These are phyloP conservation scores for Mucor mucedo DNA, from an alignment of 371 early-diverging fungal species.

Conservation along the genomic window DNA sequence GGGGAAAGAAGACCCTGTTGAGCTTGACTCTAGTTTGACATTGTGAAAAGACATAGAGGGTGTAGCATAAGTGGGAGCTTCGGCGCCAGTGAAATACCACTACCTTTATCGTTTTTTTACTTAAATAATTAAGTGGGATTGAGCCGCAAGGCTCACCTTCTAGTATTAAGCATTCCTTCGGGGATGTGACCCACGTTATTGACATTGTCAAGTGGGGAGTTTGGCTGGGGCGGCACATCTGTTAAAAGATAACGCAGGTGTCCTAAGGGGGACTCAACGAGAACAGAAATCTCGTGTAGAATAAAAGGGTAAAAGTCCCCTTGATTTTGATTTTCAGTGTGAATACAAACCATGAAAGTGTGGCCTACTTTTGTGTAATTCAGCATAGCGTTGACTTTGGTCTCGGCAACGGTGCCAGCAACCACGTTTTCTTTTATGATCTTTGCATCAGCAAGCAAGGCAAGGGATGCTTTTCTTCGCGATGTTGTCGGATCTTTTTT, in stretches of 20 bases:
- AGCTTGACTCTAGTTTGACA: constrained; percentile 10
- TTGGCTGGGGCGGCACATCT: constrained; percentile 64
- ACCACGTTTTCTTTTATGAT: background rate
- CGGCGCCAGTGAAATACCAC: constrained; percentile 8
- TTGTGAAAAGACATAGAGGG: constrained; percentile 10
- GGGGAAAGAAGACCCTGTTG: constrained; percentile 8
- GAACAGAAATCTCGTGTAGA: constrained; percentile 55
- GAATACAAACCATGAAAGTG: constrained; percentile 36
- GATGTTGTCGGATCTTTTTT: background rate
- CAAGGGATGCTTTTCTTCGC: background rate
- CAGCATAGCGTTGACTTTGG: background rate
- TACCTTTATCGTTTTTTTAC: constrained; percentile 4
- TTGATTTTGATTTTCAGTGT: constrained; percentile 11
- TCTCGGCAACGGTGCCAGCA: constrained; percentile 2
- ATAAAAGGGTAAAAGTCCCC: constrained; percentile 11
- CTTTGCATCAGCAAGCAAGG: background rate
- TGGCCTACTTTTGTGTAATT: constrained; percentile 51
- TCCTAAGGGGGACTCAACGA: constrained; percentile 68
- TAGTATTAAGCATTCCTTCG: constrained; percentile 36
- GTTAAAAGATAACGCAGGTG: constrained; percentile 70
- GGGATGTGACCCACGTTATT: constrained; percentile 53
- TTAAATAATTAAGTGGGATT: constrained; percentile 7
- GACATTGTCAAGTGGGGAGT: constrained; percentile 59
- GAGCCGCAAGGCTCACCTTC: constrained; percentile 7
- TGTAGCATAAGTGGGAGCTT: constrained; percentile 11